Evolutionary conservation across 2,329 filamentous ascomycete species (phyloP).

Genomic region (Monosporascus sp.): DNA sequence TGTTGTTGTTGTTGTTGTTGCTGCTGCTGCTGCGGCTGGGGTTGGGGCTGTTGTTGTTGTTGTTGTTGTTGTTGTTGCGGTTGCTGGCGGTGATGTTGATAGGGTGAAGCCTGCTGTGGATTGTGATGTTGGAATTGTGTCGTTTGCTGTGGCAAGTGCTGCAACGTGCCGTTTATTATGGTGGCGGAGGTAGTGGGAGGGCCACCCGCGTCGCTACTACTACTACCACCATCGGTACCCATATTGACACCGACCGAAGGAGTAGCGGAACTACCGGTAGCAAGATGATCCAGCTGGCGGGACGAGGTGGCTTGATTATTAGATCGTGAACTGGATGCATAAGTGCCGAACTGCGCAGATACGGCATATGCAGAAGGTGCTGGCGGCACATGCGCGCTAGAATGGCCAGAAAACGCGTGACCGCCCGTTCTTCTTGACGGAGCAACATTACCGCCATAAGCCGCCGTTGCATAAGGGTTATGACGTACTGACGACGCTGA

Average conservation of each 20-base stretch:
- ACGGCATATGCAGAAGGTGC: background rate
- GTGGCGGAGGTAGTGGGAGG: constrained; percentile 4
- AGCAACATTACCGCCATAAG: constrained; percentile 4
- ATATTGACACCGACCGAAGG: too few relatives aligned
- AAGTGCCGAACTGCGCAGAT: background rate
- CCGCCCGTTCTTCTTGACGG: background rate
- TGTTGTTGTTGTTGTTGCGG: constrained; percentile 1
- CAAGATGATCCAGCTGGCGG: background rate
- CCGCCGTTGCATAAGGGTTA: constrained; percentile 1
- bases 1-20: too few relatives aligned
- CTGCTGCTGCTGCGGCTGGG: constrained; percentile 3
- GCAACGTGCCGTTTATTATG: background rate
- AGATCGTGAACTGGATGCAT: background rate
- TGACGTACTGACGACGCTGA: background rate
- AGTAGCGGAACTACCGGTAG: background rate
- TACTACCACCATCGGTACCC: too few relatives aligned
- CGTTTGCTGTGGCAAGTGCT: constrained; percentile 1
- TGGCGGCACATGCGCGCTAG: background rate
- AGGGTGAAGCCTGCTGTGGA: background rate
- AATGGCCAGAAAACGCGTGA: background rate
- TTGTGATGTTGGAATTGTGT: constrained; percentile 3
- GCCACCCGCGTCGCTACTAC: background rate
- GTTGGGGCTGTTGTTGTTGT: constrained; percentile 5
- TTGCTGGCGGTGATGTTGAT: constrained; percentile 8
- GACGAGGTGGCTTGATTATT: background rate